Base-by-base conservation (phyloP, 805 yeast species). In the Candida schatavii region DNA sequence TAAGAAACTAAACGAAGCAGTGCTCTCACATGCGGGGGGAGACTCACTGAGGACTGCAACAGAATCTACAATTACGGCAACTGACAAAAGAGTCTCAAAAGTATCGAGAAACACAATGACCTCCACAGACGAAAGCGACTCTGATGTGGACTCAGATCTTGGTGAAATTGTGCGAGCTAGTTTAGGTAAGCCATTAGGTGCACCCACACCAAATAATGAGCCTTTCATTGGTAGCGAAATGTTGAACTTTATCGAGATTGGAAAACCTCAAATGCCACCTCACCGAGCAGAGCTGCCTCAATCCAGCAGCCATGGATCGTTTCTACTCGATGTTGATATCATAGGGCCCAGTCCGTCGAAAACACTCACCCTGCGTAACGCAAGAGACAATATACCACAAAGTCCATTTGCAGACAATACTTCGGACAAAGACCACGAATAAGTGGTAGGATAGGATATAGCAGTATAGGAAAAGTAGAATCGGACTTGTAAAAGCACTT, bases 81-180 rank as follows among this genome's bases (percentile, higher is more conserved):
- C 15, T 23, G 19, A 18, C 11, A 36, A 36, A 13, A 13, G 32
- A 20, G 26, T 3, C 3, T 22, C 41, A 7, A 30, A 30, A 28
- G 13, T n/a, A 5, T 20, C 41, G 14, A 18, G 17, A 14, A 22
- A 21, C 23, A 17, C 29, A 10, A 18, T 17, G 31, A 23, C 32
- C 5, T 21, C 28, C n/a, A 17, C 25, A 20, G 59, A 50, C 35
- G 61, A 49, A 1, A 46, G 47, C 32, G 70, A 67, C 46, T 59
- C 67, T 13, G 75, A 70, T 45, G 72, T 69, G 28, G 75, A 70
- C 52, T 64, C 70, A n/a, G 75, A 70, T 48, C 66, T 70, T 27
- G 74, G 73, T 17, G 73, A 70, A 46, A 70, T 70, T 37, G 57
- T 59, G 32, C 57, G 74, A 2, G 74, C 74, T 29, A 61, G 69